Percentiles rank a stretch among this genome's conserved stretches.
Conservation (phyloP, 164 flowering plant genomes). For the Tinospora cordifolia region DNA sequence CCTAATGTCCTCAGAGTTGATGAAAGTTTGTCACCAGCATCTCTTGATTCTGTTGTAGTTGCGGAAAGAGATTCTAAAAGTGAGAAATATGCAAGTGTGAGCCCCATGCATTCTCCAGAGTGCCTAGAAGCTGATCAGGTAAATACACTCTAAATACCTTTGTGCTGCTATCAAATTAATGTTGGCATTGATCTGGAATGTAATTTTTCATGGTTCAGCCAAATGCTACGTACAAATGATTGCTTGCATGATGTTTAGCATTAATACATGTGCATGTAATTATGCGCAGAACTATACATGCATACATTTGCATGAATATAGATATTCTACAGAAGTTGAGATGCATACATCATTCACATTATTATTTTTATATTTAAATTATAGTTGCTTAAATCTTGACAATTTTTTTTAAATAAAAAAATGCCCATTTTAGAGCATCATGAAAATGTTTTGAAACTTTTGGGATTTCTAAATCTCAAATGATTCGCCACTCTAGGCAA, state of each 20-base stretch:
- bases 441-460: too few relatives aligned
- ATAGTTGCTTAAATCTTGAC: too few relatives aligned
- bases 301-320: background rate
- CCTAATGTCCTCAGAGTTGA: conserved; percentile 51
- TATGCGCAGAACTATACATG: background rate
- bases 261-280: background rate
- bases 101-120: conserved; percentile 53
- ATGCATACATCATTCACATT: background rate
- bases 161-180: background rate
- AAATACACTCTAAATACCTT: background rate
- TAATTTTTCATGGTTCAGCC: background rate
- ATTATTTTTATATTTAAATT: too few relatives aligned
- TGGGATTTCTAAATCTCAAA: too few relatives aligned
- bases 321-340: background rate
- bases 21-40: conserved; percentile 65
- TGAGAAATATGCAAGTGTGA: conserved; percentile 43
- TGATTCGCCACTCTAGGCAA: too few relatives aligned
- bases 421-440: too few relatives aligned
- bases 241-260: background rate
- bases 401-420: too few relatives aligned
- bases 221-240: background rate
- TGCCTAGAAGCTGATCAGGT: conserved; percentile 79
- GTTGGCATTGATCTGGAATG: background rate
- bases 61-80: conserved; percentile 50
- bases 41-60: conserved; percentile 68